phyloP scores from a whole-genome alignment of 2,329 filamentous ascomycete species.

The Fusarium nanum region DNA sequence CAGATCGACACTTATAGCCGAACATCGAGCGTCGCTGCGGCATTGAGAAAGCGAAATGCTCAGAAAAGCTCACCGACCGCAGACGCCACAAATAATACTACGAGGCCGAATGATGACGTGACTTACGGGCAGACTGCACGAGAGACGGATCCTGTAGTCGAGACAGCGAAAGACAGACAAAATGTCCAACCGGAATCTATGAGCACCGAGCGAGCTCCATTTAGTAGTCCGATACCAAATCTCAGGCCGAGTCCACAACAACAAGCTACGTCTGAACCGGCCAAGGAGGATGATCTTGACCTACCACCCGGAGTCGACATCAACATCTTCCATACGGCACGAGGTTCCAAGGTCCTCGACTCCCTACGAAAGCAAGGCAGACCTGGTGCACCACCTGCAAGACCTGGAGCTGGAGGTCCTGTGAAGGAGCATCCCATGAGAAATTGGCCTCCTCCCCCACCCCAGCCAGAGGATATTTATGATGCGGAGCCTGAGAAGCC shows the following conservation, averaged over 20 bases:
- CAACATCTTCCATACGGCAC: conserved; percentile 61
- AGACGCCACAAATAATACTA: conserved; percentile 2
- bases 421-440: conserved; percentile 54
- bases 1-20: conserved; percentile 64
- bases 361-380: conserved; percentile 49
- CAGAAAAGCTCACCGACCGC: conserved; percentile 9
- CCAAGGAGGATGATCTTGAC: conserved; percentile 47
- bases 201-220: conserved; percentile 9
- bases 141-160: conserved; percentile 15
- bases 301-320: conserved; percentile 57
- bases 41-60: conserved; percentile 47
- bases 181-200: conserved; percentile 12
- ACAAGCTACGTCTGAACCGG: conserved; percentile 6
- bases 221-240: conserved; percentile 20
- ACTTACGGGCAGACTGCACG: conserved; percentile 26
- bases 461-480: conserved; percentile 19
- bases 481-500: conserved; percentile 3
- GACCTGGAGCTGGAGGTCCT: conserved; percentile 29
- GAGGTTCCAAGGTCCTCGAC: conserved; percentile 59
- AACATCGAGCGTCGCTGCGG: conserved; percentile 58
- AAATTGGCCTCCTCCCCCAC: conserved; percentile 50
- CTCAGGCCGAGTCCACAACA: conserved; percentile 21
- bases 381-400: conserved; percentile 13
- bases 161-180: conserved; percentile 11
- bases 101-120: conserved; percentile 7